A percentile compares a stretch with the other conserved stretches of the same genome.
Evolutionary conservation across 371 early-diverging fungal species (phyloP).

Genomic region (Mortierella sp.): DNA sequence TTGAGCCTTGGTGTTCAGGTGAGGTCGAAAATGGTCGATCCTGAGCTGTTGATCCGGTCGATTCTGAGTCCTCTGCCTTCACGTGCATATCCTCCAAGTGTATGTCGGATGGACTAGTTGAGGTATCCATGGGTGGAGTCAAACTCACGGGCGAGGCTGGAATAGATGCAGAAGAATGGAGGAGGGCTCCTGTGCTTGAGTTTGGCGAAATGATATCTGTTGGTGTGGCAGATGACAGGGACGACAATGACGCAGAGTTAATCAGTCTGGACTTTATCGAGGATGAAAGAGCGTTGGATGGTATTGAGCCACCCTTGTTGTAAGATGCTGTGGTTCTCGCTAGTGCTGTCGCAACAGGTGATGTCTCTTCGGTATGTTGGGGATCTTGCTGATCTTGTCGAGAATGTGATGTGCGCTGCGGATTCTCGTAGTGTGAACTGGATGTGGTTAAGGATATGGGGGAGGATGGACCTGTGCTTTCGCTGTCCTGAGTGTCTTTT

Average conservation of each 20-base stretch:
- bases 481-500: neutral
- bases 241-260: constrained; percentile 18
- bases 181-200: neutral
- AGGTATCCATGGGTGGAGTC: constrained; percentile 16
- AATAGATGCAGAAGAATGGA: neutral
- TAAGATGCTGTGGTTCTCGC: constrained; percentile 8
- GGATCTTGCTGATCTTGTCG: no score
- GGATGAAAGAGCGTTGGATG: constrained; percentile 25
- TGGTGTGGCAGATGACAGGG: constrained; percentile 14
- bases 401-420: no score
- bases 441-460: no score
- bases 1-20: constrained; percentile 8
- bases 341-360: constrained; percentile 3
- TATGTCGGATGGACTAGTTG: neutral
- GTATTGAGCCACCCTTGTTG: constrained; percentile 20
- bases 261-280: constrained; percentile 23
- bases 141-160: constrained; percentile 14
- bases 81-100: constrained; percentile 4
- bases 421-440: no score
- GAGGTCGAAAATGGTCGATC: constrained; percentile 2
- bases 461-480: constrained; percentile 3
- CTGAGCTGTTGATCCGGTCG: neutral
- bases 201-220: constrained; percentile 16
- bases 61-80: constrained; percentile 17
- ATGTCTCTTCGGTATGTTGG: no score